phyloP scores from a whole-genome alignment of 2,329 filamentous ascomycete genomes.

The Cladosporium sp. region DNA sequence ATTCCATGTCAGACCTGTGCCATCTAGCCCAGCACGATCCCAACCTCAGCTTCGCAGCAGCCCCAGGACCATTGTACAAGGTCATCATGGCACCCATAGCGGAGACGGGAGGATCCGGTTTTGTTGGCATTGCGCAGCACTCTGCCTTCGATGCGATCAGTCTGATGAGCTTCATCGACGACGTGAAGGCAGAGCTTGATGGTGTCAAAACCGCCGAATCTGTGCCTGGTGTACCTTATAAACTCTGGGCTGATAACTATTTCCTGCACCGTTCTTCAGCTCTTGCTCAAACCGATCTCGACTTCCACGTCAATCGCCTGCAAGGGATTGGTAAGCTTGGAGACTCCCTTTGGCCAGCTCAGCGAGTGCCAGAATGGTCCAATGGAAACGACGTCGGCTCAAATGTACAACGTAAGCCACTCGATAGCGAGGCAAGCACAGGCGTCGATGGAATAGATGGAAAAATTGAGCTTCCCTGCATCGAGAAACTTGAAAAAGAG shows the following conservation, averaged over 20 bases:
- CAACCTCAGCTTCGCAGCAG: constrained; percentile 12
- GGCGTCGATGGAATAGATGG: constrained; percentile 1
- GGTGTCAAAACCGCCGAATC: not conserved
- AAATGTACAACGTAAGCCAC: not conserved
- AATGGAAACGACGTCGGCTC: constrained; percentile 7
- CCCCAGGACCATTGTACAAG: constrained; percentile 13
- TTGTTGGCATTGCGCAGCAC: constrained; percentile 15
- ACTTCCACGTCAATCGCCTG: constrained; percentile 10
- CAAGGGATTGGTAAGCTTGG: not conserved
- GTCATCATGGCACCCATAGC: constrained; percentile 8
- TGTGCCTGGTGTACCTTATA: constrained; percentile 7
- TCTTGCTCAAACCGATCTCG: not conserved
- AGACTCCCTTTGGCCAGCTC: constrained; percentile 2
- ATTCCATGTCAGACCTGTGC: constrained; percentile 9
- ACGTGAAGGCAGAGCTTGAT: not conserved
- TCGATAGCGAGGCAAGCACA: not conserved
- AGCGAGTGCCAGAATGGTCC: constrained; percentile 15
- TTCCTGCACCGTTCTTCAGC: constrained; percentile 3
- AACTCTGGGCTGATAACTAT: constrained; percentile 11
- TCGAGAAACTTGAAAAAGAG: constrained; percentile 1
- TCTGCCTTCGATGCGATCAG: constrained; percentile 14
- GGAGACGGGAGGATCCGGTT: constrained; percentile 1
- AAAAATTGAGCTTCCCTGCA: not conserved
- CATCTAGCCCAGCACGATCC: constrained; percentile 3
- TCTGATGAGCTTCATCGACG: constrained; percentile 4